These are phyloP conservation scores for Picea abies DNA, from an alignment of 83 land plant genomes.

Conservation along the genomic window DNA sequence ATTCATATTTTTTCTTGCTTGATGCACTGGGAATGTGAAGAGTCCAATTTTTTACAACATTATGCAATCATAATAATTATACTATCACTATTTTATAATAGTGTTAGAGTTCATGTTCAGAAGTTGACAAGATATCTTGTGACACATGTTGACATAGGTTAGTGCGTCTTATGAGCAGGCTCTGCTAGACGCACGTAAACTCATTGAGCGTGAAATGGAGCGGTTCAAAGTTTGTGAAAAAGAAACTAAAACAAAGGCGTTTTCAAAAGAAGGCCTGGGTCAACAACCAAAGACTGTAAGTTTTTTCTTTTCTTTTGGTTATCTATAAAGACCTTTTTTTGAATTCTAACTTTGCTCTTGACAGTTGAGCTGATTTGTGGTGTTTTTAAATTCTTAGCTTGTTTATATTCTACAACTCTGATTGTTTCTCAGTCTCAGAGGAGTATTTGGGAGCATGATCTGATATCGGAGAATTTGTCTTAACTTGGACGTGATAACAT, in stretches of 20 bases:
- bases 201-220: conserved; percentile 97
- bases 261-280: conserved; percentile 96
- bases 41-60: background rate
- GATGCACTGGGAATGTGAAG: background rate
- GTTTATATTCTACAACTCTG: background rate
- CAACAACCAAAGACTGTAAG: conserved; percentile 98
- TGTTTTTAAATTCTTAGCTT: background rate
- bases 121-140: conserved; percentile 38
- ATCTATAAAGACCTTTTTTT: background rate
- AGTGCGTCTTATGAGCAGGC: conserved; percentile 98
- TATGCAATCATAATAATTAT: background rate
- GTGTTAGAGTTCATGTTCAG: background rate
- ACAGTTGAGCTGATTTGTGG: background rate
- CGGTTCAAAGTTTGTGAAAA: conserved; percentile 97
- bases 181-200: conserved; percentile 96
- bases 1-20: background rate
- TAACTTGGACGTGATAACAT: background rate
- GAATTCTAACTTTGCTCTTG: background rate
- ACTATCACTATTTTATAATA: background rate
- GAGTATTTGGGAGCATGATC: background rate
- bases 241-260: conserved; percentile 99
- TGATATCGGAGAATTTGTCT: background rate
- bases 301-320: conserved; percentile 4
- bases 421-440: background rate
- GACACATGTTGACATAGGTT: conserved; percentile 75